These are phyloP conservation scores for Sesbania bispinosa DNA, from an alignment of 306 rosid genomes.

Conservation along the genomic window DNA sequence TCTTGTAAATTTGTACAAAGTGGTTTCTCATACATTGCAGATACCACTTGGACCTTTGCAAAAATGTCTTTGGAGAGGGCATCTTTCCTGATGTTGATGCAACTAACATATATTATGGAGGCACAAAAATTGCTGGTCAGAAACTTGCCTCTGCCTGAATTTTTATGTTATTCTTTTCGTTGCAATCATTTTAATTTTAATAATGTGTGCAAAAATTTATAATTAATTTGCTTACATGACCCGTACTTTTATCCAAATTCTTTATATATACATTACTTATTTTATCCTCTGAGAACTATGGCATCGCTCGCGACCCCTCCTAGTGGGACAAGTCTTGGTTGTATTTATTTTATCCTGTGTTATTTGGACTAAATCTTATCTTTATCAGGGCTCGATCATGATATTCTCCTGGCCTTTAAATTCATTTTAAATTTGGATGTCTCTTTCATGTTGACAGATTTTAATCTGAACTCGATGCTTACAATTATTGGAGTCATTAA, in stretches of 20 bases:
- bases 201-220: not conserved
- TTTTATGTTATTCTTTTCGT: not conserved
- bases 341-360: not conserved
- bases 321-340: too few species aligned
- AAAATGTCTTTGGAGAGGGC: constrained; percentile 87
- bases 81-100: constrained; percentile 71
- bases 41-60: constrained; percentile 95
- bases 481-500: not conserved
- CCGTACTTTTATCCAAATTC: not conserved
- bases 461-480: not conserved
- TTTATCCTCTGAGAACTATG: not conserved
- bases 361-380: not conserved
- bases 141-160: not conserved
- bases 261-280: not conserved
- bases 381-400: not conserved
- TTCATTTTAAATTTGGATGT: not conserved
- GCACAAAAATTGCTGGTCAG: constrained; percentile 78
- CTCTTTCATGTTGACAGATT: not conserved
- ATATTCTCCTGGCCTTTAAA: not conserved
- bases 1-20: not conserved
- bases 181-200: not conserved
- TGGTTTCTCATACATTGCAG: constrained; percentile 42
- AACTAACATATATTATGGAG: constrained; percentile 90
- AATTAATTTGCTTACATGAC: not conserved
- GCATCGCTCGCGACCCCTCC: too few species aligned